Evolutionary conservation across 495 filamentous ascomycete species (phyloP).

Genomic region (Evernia prunastri): DNA sequence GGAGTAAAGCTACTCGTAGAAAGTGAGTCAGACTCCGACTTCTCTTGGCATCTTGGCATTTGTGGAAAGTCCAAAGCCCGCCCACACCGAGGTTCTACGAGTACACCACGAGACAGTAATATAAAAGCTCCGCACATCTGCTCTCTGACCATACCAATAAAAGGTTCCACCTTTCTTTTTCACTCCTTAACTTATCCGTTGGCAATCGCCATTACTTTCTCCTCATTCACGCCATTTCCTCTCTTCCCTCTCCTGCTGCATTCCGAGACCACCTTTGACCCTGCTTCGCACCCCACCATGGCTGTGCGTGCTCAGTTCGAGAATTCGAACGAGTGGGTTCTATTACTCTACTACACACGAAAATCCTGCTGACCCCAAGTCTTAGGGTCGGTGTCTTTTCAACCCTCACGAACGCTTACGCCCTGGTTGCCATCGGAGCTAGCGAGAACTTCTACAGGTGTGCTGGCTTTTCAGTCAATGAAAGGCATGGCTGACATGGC

Average conservation of each 20-base stretch:
- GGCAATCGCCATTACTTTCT: neutral
- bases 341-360: neutral
- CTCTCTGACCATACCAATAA: neutral
- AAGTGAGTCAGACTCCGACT: neutral
- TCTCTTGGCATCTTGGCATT: neutral
- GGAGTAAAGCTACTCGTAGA: too few relatives aligned
- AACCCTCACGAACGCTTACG: slow-evolving; percentile 93
- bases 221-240: neutral
- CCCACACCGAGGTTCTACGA: too few relatives aligned
- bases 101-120: neutral
- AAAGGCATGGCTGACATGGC: neutral
- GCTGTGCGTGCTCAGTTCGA: slow-evolving; percentile 88
- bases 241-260: neutral
- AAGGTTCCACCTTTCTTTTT: too few relatives aligned
- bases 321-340: slow-evolving; percentile 91
- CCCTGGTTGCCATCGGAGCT: slow-evolving; percentile 84
- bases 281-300: slow-evolving; percentile 42
- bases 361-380: neutral
- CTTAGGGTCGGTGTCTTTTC: slow-evolving; percentile 89
- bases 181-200: too few relatives aligned
- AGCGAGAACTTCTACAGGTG: slow-evolving; percentile 97
- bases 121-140: neutral
- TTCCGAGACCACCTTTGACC: neutral
- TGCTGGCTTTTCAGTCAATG: slow-evolving; percentile 11
- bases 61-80: too few relatives aligned